Evolutionary conservation across 177 flowering plant genomes (phyloP).

Genomic region (Vitis hybrid): DNA sequence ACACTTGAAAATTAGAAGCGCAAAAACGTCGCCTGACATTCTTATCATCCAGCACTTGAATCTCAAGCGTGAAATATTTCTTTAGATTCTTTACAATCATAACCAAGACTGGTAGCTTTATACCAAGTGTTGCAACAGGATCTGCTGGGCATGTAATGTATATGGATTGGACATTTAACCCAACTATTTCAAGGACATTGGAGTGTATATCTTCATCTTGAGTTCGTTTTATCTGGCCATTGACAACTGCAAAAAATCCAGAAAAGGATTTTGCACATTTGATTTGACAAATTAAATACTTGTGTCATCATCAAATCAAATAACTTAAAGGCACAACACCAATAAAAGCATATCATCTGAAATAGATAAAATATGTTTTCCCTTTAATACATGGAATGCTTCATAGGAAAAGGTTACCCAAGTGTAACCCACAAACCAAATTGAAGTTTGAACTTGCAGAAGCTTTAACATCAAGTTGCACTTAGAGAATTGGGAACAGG

Average conservation of each 20-base stretch:
- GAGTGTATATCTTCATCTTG: slow-evolving; percentile 98
- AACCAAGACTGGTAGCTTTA: slow-evolving; percentile 92
- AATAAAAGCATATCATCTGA: background rate
- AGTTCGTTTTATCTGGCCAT: slow-evolving; percentile 87
- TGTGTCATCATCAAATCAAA: background rate
- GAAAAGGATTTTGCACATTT: background rate
- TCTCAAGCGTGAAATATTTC: slow-evolving; percentile 96
- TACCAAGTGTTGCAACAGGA: slow-evolving; percentile 94
- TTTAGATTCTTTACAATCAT: slow-evolving; percentile 88
- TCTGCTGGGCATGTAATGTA: slow-evolving; percentile 96
- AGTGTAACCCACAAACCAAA: background rate
- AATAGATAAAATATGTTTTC: background rate
- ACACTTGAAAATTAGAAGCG: slow-evolving; percentile 98
- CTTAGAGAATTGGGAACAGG: too few species aligned
- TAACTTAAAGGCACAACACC: background rate
- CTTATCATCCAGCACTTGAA: slow-evolving; percentile 97
- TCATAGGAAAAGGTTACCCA: background rate
- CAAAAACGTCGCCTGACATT: slow-evolving; percentile 97
- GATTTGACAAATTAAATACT: background rate
- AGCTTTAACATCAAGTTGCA: too few species aligned
- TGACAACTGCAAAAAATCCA: slow-evolving; percentile 49
- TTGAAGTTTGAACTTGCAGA: background rate
- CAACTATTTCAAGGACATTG: slow-evolving; percentile 87
- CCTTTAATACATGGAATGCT: background rate
- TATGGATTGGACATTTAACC: slow-evolving; percentile 83